Evolutionary conservation across 2,329 filamentous ascomycete genomes (phyloP).

Genomic region (Exophiala calicioides): DNA sequence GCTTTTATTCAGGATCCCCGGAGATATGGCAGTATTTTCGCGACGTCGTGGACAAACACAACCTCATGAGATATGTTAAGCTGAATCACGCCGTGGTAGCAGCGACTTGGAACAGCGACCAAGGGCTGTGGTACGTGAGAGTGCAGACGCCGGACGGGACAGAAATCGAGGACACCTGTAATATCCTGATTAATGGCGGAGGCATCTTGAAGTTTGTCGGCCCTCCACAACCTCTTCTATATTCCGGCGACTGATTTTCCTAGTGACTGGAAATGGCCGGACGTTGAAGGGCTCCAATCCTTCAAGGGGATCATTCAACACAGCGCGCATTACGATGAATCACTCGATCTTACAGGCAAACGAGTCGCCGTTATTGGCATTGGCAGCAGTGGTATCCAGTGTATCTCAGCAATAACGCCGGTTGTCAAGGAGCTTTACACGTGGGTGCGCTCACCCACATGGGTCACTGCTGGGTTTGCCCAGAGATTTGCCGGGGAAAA

Average conservation of each 20-base stretch:
- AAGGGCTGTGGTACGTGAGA: neutral
- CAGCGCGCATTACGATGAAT: constrained; percentile 57
- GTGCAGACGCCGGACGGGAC: neutral
- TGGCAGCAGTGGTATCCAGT: constrained; percentile 58
- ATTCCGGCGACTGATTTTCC: neutral
- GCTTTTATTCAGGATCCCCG: neutral
- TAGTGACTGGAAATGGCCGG: constrained; percentile 54
- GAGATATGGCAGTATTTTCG: neutral
- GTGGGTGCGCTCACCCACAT: constrained; percentile 30
- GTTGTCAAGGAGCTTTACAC: constrained; percentile 28
- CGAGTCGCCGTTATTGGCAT: constrained; percentile 57
- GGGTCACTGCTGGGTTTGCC: constrained; percentile 31
- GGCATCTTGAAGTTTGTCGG: constrained; percentile 1
- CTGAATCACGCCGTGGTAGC: neutral
- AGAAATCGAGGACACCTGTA: neutral
- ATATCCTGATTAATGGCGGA: neutral
- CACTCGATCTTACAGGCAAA: constrained; percentile 51
- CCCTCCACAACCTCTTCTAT: neutral
- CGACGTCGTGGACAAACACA: neutral
- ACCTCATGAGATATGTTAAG: neutral
- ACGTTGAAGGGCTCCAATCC: constrained; percentile 52
- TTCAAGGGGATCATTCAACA: constrained; percentile 59
- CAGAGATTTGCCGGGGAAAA: constrained; percentile 26
- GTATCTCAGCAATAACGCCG: constrained; percentile 54
- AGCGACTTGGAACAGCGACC: neutral